phyloP scores from a whole-genome alignment of 1,139 yeast species.

The Blastobotrys arbuscula region DNA sequence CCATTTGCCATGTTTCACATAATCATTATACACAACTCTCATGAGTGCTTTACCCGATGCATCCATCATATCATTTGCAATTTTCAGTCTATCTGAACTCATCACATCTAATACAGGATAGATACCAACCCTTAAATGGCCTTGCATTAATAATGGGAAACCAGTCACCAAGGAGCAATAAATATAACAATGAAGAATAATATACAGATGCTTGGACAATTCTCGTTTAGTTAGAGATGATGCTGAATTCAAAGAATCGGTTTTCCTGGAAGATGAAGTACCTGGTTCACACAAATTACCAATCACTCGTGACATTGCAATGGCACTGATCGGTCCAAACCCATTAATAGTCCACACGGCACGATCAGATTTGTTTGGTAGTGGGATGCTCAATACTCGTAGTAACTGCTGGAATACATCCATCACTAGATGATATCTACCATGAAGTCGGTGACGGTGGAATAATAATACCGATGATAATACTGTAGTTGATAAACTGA shows the following conservation, averaged over 20 bases:
- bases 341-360: constrained; percentile 10
- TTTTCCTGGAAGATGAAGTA: constrained; percentile 8
- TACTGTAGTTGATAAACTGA: constrained; percentile 17
- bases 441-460: constrained; percentile 64
- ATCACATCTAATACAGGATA: constrained; percentile 63
- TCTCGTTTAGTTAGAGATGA: constrained; percentile 51
- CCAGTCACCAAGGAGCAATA: constrained; percentile 49
- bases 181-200: constrained; percentile 47
- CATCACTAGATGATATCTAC: constrained; percentile 66
- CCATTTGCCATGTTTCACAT: constrained; percentile 82
- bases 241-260: constrained; percentile 45
- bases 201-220: constrained; percentile 58
- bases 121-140: constrained; percentile 51
- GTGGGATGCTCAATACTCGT: constrained; percentile 15
- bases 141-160: constrained; percentile 45
- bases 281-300: constrained; percentile 71
- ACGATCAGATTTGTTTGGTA: constrained; percentile 9
- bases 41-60: constrained; percentile 63
- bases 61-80: constrained; percentile 68
- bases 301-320: constrained; percentile 52
- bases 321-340: constrained; percentile 31
- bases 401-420: constrained; percentile 46
- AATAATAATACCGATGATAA: constrained; percentile 44
- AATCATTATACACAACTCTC: constrained; percentile 63
- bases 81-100: constrained; percentile 58